Conservation (phyloP, 148 eudicot genomes). For the Rheum nobile region DNA sequence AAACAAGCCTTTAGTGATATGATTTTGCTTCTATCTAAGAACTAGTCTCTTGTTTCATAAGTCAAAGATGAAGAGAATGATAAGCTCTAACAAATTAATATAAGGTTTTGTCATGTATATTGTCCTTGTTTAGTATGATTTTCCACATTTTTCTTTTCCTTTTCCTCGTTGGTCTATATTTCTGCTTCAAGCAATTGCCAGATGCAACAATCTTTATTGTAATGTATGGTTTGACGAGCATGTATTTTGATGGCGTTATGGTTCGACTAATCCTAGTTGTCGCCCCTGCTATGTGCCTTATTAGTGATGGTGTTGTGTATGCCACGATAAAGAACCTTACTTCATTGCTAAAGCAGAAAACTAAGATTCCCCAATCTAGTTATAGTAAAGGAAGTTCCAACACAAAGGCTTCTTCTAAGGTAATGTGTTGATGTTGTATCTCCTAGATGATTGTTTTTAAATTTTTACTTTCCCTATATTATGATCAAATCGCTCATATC, state of each 20-base stretch:
- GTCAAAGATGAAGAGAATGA: not conserved
- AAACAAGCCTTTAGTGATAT: too few relatives aligned
- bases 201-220: constrained; percentile 95
- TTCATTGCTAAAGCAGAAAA: constrained; percentile 52
- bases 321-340: constrained; percentile 87
- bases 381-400: constrained; percentile 55
- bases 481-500: not conserved
- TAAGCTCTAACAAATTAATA: not conserved
- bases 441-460: not conserved
- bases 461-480: not conserved
- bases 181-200: constrained; percentile 90
- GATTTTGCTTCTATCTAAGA: not conserved
- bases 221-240: constrained; percentile 97
- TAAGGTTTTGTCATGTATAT: constrained; percentile 9
- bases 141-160: constrained; percentile 87
- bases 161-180: constrained; percentile 92
- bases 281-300: constrained; percentile 93
- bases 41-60: not conserved
- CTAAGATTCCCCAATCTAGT: constrained; percentile 36
- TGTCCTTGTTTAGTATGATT: constrained; percentile 99
- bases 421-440: constrained; percentile 10
- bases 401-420: constrained; percentile 84
- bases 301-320: constrained; percentile 94
- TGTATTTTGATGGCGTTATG: constrained; percentile 99
- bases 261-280: constrained; percentile 96